Percentiles rank a stretch among this genome's conserved stretches.
phyloP scores from a whole-genome alignment of 2,329 filamentous ascomycete genomes.

The Apiospora malaysiana region DNA sequence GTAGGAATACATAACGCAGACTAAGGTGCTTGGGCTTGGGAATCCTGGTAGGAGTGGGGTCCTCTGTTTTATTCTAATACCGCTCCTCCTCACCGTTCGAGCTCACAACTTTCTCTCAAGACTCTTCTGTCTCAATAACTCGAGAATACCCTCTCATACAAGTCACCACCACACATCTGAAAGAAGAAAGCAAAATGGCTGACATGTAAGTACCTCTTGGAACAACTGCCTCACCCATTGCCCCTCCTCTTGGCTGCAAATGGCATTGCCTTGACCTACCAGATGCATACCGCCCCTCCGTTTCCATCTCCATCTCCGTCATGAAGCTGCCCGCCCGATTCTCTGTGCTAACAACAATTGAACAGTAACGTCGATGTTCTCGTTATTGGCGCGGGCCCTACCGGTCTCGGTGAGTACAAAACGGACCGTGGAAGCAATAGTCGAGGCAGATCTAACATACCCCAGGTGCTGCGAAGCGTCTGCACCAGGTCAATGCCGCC shows the following conservation, averaged over 20 bases:
- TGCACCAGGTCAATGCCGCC: conserved; percentile 90
- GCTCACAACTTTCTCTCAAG: conserved; percentile 9
- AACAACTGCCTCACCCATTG: not conserved
- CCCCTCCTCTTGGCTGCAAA: not conserved
- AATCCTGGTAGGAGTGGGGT: conserved; percentile 16
- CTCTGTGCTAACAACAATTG: not conserved
- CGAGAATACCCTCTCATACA: conserved; percentile 2
- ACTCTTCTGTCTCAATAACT: conserved; percentile 5
- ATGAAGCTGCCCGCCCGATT: not conserved
- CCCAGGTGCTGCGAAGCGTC: conserved; percentile 81
- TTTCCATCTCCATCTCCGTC: no score
- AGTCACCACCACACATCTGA: conserved; percentile 5
- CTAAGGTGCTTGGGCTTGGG: conserved; percentile 15
- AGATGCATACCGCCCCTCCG: not conserved
- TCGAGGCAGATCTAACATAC: not conserved
- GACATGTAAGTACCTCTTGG: conserved; percentile 25
- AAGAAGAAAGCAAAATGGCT: conserved; percentile 19
- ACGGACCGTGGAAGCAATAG: not conserved
- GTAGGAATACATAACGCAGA: not conserved
- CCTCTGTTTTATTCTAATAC: conserved; percentile 17
- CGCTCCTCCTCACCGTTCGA: conserved; percentile 13
- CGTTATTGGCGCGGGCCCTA: conserved; percentile 96
- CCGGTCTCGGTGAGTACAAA: conserved; percentile 74
- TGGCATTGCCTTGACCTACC: not conserved
- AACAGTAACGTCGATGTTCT: conserved; percentile 90